Percentiles rank a stretch among this genome's conserved stretches.
Conservation (phyloP, 2,329 filamentous ascomycete species). For the Plenodomus biglobosus region DNA sequence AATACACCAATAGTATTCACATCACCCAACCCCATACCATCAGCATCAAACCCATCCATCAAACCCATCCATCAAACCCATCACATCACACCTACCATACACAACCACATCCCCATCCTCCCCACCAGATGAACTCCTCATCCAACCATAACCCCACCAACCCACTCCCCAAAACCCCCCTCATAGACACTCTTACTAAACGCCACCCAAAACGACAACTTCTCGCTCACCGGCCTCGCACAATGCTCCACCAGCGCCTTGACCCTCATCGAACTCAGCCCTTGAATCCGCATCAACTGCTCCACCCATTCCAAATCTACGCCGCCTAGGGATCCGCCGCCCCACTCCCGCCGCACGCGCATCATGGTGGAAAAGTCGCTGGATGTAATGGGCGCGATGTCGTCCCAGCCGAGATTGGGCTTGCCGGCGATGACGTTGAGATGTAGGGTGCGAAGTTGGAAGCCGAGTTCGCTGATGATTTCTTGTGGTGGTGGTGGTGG, state of each 20-base stretch:
- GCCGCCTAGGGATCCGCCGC: slow-evolving; percentile 19
- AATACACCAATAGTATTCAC: no score
- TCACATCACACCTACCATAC: no score
- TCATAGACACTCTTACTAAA: slow-evolving; percentile 62
- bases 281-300: slow-evolving; percentile 55
- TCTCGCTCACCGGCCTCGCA: slow-evolving; percentile 55
- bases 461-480: not conserved
- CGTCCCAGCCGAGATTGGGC: slow-evolving; percentile 54
- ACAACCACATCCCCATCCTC: no score
- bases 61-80: no score
- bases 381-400: slow-evolving; percentile 36
- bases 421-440: slow-evolving; percentile 60
- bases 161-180: slow-evolving; percentile 57
- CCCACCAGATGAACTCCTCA: no score
- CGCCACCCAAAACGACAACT: slow-evolving; percentile 60
- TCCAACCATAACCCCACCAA: slow-evolving; percentile 46
- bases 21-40: no score
- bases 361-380: slow-evolving; percentile 29
- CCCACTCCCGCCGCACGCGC: slow-evolving; percentile 32
- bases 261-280: slow-evolving; percentile 55
- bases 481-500: not conserved
- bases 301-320: slow-evolving; percentile 58
- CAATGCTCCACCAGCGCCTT: slow-evolving; percentile 58
- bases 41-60: no score
- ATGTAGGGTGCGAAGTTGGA: slow-evolving; percentile 29